phyloP scores from a whole-genome alignment of 2,329 filamentous ascomycete species.

The Ophiostoma himal-ulmi region DNA sequence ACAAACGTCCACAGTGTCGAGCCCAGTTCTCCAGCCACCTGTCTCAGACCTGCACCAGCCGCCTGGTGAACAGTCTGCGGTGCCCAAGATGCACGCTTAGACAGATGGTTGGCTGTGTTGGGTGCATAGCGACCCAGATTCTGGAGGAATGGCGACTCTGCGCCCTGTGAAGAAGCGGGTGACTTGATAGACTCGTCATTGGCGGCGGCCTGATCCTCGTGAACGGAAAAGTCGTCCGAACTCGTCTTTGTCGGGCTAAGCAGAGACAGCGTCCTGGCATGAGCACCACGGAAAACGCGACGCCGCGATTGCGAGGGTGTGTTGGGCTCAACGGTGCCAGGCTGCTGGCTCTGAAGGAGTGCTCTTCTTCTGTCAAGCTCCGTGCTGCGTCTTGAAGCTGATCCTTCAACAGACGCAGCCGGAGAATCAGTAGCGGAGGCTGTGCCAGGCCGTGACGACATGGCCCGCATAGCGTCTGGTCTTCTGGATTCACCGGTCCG shows the following conservation, averaged over 20 bases:
- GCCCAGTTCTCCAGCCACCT: conserved; percentile 83
- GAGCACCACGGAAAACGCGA: conserved; percentile 62
- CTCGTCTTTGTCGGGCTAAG: conserved; percentile 60
- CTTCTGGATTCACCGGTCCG: conserved; percentile 58
- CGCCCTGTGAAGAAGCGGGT: conserved; percentile 30
- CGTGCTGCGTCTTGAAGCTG: conserved; percentile 39
- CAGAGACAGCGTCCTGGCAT: conserved; percentile 65
- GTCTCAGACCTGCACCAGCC: conserved; percentile 51
- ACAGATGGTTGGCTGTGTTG: conserved; percentile 36
- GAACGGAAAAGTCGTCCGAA: conserved; percentile 39
- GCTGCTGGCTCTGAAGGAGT: conserved; percentile 41
- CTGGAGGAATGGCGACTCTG: conserved; percentile 30
- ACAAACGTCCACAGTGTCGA: conserved; percentile 90
- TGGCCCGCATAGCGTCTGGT: conserved; percentile 52
- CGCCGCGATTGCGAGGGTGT: conserved; percentile 42
- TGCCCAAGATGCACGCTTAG: conserved; percentile 57
- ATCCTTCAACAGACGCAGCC: conserved; percentile 13
- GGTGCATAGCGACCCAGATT: conserved; percentile 31
- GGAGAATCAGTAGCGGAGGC: conserved; percentile 14
- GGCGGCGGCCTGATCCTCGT: conserved; percentile 34
- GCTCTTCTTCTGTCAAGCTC: conserved; percentile 72
- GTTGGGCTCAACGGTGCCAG: conserved; percentile 27
- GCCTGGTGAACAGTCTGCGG: conserved; percentile 45
- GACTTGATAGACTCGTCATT: conserved; percentile 38
- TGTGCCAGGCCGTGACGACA: conserved; percentile 25